Evolutionary conservation across 768 basidiomycete genomes (phyloP), one percentile per base, ranked within the genome.

Genomic region (Tremella fuciformis): DNA sequence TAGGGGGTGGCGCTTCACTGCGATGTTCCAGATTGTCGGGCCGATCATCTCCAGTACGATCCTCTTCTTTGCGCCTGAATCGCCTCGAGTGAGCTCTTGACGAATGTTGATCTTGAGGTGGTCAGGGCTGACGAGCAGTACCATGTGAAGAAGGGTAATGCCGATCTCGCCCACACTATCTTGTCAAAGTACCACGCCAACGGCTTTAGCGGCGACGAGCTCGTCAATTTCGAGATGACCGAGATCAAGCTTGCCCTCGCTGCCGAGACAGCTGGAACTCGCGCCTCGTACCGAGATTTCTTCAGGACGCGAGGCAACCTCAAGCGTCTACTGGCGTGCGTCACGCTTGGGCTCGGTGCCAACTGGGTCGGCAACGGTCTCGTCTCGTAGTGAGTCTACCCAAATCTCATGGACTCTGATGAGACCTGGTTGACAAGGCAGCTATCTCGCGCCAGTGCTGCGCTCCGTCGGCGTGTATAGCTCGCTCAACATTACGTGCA

Each of bases 341-440:
- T 88, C 58, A 84, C 81, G 1, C 82, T 88, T 34, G 85, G 84
- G 6, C 84, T 85, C 0, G 87, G 89, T 87, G 88, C 60, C 88
- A 85, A 86, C 18, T 40, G 86, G 65, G 58, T 41, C 49, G 59
- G 65, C 47, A 42, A 47, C 87, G 26, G 83, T 86, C 1, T 86
- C 85, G 2, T 68, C 34, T 49, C 51, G 3, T 66, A 65, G 58
- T 66, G 62, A 37, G 57, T 25, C 51, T 52, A 1, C 62, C 62
- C 0, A 57, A n/a, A 9, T 60, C 53, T 13, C 64, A 59, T 21
- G 71, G 71, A 22, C 60, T 70, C 29, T 11, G 29, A 4, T 34
- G 4, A 34, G 29, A 34, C 29, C 29, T 34, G 29, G 44, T 63
- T 64, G 29, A 34, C 29, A 11, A 4, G 29, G 11, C 0, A 74